phyloP scores from a whole-genome alignment of 2,329 filamentous ascomycete genomes.

The Fusarium verrucosum region DNA sequence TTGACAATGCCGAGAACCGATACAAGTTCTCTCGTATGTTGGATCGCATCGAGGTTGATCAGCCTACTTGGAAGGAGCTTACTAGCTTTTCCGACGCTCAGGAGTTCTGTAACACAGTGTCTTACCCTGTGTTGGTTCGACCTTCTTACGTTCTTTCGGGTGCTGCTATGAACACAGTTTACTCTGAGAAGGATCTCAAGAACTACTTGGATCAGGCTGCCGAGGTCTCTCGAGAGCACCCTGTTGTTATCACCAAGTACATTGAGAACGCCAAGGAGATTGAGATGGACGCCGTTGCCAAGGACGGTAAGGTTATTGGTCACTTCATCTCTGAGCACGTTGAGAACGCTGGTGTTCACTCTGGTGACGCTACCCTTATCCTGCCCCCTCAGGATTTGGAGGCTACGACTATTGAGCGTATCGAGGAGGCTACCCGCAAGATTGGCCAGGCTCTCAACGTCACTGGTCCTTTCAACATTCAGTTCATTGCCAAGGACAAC shows the following conservation, averaged over 20 bases:
- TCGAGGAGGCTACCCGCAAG: conserved; percentile 94
- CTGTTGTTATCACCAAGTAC: conserved; percentile 99
- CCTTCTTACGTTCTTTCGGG: conserved; percentile 97
- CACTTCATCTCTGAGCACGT: conserved; percentile 99
- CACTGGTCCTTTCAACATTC: conserved; percentile 97
- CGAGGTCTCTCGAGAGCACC: conserved; percentile 93
- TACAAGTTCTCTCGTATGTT: conserved; percentile 99
- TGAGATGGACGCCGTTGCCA: conserved; percentile 98
- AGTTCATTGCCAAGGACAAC: conserved; percentile 99
- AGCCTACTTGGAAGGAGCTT: conserved; percentile 97
- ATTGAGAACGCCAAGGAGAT: conserved; percentile 99
- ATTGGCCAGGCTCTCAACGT: conserved; percentile 94
- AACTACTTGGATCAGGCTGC: conserved; percentile 89
- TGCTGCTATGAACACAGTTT: conserved; percentile 99
- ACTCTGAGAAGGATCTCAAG: conserved; percentile 91
- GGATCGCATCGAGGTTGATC: conserved; percentile 92
- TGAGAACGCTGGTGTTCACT: conserved; percentile 98
- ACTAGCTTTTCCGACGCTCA: conserved; percentile 93
- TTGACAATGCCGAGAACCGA: conserved; percentile 94
- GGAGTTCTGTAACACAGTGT: conserved; percentile 85
- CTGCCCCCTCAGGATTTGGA: conserved; percentile 94
- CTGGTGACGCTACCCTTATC: conserved; percentile 95
- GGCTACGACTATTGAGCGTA: conserved; percentile 85
- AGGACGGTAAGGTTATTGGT: conserved; percentile 86
- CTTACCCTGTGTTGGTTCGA: conserved; percentile 92